Evolutionary conservation across 1,139 yeast genomes (phyloP).

Genomic region (Hyphopichia burtonii): DNA sequence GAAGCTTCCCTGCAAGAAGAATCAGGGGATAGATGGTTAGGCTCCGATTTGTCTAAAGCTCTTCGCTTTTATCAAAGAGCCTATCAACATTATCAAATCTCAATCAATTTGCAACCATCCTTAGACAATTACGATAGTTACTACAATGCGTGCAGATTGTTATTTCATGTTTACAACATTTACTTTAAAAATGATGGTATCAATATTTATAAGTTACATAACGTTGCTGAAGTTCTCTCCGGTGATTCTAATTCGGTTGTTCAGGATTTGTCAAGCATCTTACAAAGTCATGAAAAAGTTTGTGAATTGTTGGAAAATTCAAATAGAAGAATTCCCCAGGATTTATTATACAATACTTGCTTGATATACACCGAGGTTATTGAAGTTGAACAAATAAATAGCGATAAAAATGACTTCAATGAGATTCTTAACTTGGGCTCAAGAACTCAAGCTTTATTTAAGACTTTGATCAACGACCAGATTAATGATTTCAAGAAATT

Average conservation of each 20-base stretch:
- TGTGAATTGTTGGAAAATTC: slow-evolving; percentile 18
- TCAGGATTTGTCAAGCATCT: slow-evolving; percentile 32
- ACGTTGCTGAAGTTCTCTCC: slow-evolving; percentile 40
- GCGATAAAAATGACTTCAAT: slow-evolving; percentile 9
- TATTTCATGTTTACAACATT: slow-evolving; percentile 48
- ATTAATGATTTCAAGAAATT: slow-evolving; percentile 25
- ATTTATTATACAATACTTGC: slow-evolving; percentile 46
- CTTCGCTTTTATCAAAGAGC: slow-evolving; percentile 55
- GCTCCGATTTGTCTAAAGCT: slow-evolving; percentile 53
- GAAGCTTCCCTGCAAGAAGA: slow-evolving; percentile 52
- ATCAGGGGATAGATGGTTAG: slow-evolving; percentile 58
- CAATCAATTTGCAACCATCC: slow-evolving; percentile 19
- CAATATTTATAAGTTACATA: slow-evolving; percentile 30
- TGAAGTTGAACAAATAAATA: slow-evolving; percentile 31
- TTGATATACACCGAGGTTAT: slow-evolving; percentile 48
- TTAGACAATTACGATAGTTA: slow-evolving; percentile 31
- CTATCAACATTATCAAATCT: slow-evolving; percentile 31
- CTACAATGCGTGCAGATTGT: slow-evolving; percentile 49
- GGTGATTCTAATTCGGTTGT: slow-evolving; percentile 35
- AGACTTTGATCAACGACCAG: slow-evolving; percentile 21
- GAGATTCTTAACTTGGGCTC: slow-evolving; percentile 16
- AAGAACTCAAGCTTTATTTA: slow-evolving; percentile 18
- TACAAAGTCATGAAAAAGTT: slow-evolving; percentile 39
- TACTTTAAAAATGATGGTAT: slow-evolving; percentile 47
- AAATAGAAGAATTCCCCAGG: slow-evolving; percentile 26